phyloP scores from a whole-genome alignment of 2,329 filamentous ascomycete genomes.

The Aspergillus terreus region DNA sequence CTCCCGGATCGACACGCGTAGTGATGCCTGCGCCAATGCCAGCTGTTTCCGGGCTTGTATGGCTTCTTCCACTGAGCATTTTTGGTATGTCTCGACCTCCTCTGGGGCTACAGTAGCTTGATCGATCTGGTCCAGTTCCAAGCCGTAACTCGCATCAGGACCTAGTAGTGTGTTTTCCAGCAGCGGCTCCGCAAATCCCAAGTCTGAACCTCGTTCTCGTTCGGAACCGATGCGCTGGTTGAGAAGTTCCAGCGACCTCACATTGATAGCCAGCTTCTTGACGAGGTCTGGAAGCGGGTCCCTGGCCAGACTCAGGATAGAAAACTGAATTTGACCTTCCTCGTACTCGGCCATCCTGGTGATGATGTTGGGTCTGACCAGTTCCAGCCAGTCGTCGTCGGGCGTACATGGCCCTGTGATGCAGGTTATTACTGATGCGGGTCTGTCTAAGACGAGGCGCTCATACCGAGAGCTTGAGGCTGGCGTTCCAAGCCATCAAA shows the following conservation, averaged over 20 bases:
- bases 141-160: constrained; percentile 34
- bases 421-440: background rate
- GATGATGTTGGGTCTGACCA: constrained; percentile 63
- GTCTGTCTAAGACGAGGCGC: background rate
- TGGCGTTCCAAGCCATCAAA: constrained; percentile 77
- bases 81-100: constrained; percentile 20
- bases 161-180: constrained; percentile 25
- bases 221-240: constrained; percentile 25
- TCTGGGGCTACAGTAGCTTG: constrained; percentile 23
- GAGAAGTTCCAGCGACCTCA: constrained; percentile 41
- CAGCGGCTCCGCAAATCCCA: constrained; percentile 2
- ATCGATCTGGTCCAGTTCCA: constrained; percentile 34
- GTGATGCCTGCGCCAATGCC: constrained; percentile 25
- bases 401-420: constrained; percentile 36
- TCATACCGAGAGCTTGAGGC: constrained; percentile 60
- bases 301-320: constrained; percentile 69
- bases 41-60: constrained; percentile 26
- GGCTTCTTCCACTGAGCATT: constrained; percentile 27
- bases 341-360: constrained; percentile 65
- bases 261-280: constrained; percentile 41
- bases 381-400: constrained; percentile 60
- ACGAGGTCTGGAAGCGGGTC: constrained; percentile 56
- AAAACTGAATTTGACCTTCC: constrained; percentile 67
- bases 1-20: constrained; percentile 36
- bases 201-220: background rate